Percentiles rank a stretch among this genome's conserved stretches.
Evolutionary conservation across 495 filamentous ascomycete genomes (phyloP).

Genomic region (Hypoxylon lienhwacheense): DNA sequence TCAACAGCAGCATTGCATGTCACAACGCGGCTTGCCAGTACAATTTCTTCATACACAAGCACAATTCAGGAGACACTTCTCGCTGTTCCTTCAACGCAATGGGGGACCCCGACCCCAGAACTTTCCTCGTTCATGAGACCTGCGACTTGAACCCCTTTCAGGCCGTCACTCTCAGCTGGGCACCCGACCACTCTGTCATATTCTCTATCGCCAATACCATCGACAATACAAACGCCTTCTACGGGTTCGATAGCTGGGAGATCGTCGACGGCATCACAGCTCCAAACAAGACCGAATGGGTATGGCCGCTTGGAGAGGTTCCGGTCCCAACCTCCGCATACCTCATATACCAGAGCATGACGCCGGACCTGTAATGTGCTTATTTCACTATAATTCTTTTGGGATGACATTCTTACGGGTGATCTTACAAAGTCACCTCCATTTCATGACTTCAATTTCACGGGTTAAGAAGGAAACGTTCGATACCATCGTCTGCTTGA

Average conservation of each 20-base stretch:
- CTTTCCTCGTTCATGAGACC: slow-evolving; percentile 1
- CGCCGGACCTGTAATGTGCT: not conserved
- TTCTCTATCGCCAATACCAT: slow-evolving; percentile 3
- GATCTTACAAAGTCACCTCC: no score
- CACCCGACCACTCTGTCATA: slow-evolving; percentile 1
- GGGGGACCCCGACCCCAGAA: not conserved
- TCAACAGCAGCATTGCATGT: slow-evolving; percentile 14
- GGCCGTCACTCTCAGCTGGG: slow-evolving; percentile 8
- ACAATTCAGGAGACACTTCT: not conserved
- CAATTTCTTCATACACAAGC: slow-evolving; percentile 5
- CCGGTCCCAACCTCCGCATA: not conserved
- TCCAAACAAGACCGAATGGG: slow-evolving; percentile 14
- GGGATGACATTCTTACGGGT: no score
- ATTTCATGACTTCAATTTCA: no score
- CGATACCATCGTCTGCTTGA: no score
- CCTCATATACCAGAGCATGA: not conserved
- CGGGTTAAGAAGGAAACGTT: no score
- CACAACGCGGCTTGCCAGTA: slow-evolving; percentile 2
- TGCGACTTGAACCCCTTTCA: not conserved
- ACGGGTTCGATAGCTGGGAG: slow-evolving; percentile 3
- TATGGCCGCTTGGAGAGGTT: not conserved
- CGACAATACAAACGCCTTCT: slow-evolving; percentile 9
- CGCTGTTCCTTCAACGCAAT: not conserved
- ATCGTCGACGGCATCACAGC: not conserved
- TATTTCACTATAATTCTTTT: not conserved